Evolutionary conservation across 805 yeast species (phyloP).

Genomic region (Yamadazyma takamatsuzukensis): DNA sequence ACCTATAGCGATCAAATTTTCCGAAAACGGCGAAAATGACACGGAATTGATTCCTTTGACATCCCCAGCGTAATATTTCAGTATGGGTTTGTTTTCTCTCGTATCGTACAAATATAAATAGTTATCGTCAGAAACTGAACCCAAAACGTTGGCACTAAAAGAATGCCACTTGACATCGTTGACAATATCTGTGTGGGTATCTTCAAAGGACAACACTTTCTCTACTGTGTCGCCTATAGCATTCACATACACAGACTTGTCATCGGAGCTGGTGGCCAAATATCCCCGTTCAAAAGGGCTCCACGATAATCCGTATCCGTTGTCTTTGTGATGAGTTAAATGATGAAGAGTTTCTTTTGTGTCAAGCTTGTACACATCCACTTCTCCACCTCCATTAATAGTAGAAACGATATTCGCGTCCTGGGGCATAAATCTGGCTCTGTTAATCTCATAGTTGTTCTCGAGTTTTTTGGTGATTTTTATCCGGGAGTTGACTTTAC

Average conservation of each 20-base stretch:
- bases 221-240: constrained; percentile 33
- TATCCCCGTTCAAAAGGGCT: constrained; percentile 45
- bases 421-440: constrained; percentile 71
- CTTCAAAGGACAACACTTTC: constrained; percentile 6
- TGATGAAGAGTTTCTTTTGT: constrained; percentile 19
- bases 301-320: constrained; percentile 78
- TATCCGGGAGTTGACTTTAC: constrained; percentile 49
- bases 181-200: constrained; percentile 54
- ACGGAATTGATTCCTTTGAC: constrained; percentile 54
- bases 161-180: constrained; percentile 76
- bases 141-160: constrained; percentile 49
- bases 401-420: constrained; percentile 55
- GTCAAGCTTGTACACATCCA: constrained; percentile 48
- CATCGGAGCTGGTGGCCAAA: constrained; percentile 64
- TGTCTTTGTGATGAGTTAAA: constrained; percentile 46
- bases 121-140: constrained; percentile 73
- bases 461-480: constrained; percentile 58
- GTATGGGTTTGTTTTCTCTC: constrained; percentile 32
- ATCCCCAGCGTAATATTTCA: constrained; percentile 20
- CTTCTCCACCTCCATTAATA: constrained; percentile 63
- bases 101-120: constrained; percentile 52
- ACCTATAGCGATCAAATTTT: constrained; percentile 63
- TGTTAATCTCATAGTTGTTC: constrained; percentile 64
- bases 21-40: constrained; percentile 61
- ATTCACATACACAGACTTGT: constrained; percentile 59